A percentile compares a stretch with the other conserved stretches of the same genome.
These are phyloP conservation scores for Nitzschia palea DNA, from an alignment of 108 stramenopile genomes.

Conservation along the genomic window DNA sequence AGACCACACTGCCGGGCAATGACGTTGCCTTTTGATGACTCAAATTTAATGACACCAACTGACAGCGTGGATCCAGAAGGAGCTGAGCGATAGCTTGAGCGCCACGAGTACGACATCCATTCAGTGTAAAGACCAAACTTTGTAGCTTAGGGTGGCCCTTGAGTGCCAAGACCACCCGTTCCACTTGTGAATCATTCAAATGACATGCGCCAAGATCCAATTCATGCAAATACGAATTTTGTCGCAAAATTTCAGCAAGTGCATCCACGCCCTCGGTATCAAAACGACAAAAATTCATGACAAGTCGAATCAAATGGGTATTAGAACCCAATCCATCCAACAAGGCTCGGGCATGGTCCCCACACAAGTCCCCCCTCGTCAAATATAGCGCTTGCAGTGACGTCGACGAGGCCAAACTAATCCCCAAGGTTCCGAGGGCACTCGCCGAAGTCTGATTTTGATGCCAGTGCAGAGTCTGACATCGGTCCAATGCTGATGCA, in stretches of 20 bases:
- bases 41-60: constrained; percentile 4
- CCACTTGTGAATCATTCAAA: constrained; percentile 2
- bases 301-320: neutral
- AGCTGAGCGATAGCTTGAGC: neutral
- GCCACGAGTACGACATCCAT: constrained; percentile 9
- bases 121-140: constrained; percentile 13
- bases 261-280: constrained; percentile 7
- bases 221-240: neutral
- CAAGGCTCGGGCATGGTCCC: constrained; percentile 3
- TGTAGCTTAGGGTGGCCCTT: neutral
- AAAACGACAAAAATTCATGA: constrained; percentile 25
- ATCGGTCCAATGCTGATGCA: neutral
- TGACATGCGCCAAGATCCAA: constrained; percentile 25
- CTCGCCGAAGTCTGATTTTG: neutral
- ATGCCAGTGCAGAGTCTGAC: constrained; percentile 5
- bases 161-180: neutral
- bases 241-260: neutral
- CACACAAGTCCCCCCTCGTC: neutral
- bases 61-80: neutral
- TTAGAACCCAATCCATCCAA: neutral
- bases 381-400: constrained; percentile 1
- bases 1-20: neutral
- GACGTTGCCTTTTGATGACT: constrained; percentile 15
- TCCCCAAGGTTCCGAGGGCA: neutral
- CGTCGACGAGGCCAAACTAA: neutral